phyloP scores from a whole-genome alignment of 208 protist genomes.

The Crithidia mellificae region DNA sequence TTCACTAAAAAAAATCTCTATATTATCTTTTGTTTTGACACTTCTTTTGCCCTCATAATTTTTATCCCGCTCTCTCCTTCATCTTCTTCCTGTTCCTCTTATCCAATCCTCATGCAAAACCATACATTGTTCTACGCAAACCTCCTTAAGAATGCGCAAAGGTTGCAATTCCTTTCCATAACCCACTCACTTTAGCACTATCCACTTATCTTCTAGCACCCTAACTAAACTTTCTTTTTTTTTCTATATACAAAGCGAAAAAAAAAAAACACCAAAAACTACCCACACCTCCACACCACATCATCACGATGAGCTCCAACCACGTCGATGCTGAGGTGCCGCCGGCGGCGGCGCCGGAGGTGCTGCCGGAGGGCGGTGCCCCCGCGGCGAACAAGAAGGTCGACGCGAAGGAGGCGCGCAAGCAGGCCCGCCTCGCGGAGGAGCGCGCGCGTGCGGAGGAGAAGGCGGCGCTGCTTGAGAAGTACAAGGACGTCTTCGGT shows the following conservation, averaged over 20 bases:
- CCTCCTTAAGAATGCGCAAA: neutral
- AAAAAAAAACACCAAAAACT: slow-evolving; percentile 9
- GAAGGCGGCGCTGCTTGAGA: slow-evolving; percentile 78
- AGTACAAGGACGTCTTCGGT: slow-evolving; percentile 84
- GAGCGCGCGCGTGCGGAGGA: slow-evolving; percentile 81
- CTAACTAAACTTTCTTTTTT: slow-evolving; percentile 5
- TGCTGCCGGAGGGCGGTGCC: slow-evolving; percentile 17
- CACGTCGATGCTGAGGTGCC: slow-evolving; percentile 26
- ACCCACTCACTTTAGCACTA: neutral
- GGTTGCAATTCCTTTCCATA: neutral
- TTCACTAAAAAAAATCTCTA: too few species aligned
- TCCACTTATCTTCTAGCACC: neutral
- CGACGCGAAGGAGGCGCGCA: slow-evolving; percentile 82
- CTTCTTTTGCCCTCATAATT: too few species aligned
- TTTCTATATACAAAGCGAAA: slow-evolving; percentile 1
- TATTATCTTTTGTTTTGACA: too few species aligned
- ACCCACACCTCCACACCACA: neutral
- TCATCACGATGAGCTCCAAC: slow-evolving; percentile 31
- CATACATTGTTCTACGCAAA: too few species aligned
- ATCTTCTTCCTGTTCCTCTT: too few species aligned
- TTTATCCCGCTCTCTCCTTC: too few species aligned
- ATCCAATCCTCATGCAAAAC: too few species aligned
- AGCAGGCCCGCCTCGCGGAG: slow-evolving; percentile 80
- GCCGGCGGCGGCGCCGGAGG: slow-evolving; percentile 5
- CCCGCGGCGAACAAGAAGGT: slow-evolving; percentile 45